A percentile compares a stretch with the other conserved stretches of the same genome.
phyloP scores from a whole-genome alignment of 1,284 basidiomycete species.

The Volvariella surrecta region DNA sequence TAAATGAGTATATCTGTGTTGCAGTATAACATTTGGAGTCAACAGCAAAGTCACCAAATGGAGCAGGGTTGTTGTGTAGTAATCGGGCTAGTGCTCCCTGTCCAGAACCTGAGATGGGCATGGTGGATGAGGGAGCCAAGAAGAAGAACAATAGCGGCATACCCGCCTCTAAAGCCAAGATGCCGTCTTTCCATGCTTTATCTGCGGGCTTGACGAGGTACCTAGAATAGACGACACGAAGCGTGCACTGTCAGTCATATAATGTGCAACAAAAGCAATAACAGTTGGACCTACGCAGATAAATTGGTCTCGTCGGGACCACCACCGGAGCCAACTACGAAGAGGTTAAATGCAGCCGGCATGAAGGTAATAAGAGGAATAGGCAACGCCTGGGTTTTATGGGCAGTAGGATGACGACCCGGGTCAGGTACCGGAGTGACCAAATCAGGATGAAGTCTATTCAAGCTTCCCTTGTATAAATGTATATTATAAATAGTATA shows the following conservation, averaged over 20 bases:
- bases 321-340: conserved; percentile 71
- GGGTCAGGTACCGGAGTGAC: too few species aligned
- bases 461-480: too few species aligned
- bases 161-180: conserved; percentile 71
- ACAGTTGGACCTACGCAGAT: conserved; percentile 46
- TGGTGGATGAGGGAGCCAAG: conserved; percentile 2
- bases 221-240: conserved; percentile 30
- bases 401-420: too few species aligned
- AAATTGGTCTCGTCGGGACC: conserved; percentile 71
- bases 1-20: conserved; percentile 48
- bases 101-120: conserved; percentile 46
- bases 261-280: conserved; percentile 5
- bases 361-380: too few species aligned
- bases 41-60: conserved; percentile 32
- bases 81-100: conserved; percentile 55
- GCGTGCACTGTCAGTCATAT: background rate
- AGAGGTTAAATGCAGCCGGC: conserved; percentile 47
- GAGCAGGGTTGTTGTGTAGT: conserved; percentile 37
- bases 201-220: conserved; percentile 61
- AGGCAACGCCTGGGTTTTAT: too few species aligned
- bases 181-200: conserved; percentile 56
- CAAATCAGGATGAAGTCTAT: too few species aligned
- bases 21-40: conserved; percentile 27
- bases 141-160: conserved; percentile 11
- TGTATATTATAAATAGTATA: too few species aligned